Percentiles rank a stretch among this genome's conserved stretches.
phyloP scores from a whole-genome alignment of 768 basidiomycete genomes.

The Lactarius pseudohatsudake region DNA sequence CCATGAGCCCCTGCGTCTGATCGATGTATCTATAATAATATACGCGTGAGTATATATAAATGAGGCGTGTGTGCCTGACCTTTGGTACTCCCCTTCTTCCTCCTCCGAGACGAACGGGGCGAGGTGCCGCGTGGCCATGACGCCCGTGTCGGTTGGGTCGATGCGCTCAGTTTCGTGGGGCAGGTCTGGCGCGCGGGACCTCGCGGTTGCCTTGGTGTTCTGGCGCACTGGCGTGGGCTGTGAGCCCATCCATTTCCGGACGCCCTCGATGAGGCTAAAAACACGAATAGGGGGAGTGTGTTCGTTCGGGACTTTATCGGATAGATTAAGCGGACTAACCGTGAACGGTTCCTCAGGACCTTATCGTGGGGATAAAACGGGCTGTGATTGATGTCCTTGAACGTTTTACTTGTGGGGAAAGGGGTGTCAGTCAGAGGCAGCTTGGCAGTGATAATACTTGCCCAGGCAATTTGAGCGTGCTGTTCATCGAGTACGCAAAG shows the following conservation, averaged over 20 bases:
- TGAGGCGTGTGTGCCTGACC: conserved; percentile 8
- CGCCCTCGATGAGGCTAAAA: conserved; percentile 70
- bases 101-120: conserved; percentile 27
- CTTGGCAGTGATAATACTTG: conserved; percentile 30
- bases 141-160: conserved; percentile 22
- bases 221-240: conserved; percentile 36
- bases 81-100: conserved; percentile 29
- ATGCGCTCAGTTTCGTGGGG: conserved; percentile 17
- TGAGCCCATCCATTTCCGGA: conserved; percentile 74
- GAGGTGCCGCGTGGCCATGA: conserved; percentile 20
- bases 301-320: neutral
- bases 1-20: conserved; percentile 23
- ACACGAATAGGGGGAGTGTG: too few species aligned
- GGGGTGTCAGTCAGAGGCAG: too few species aligned
- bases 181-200: conserved; percentile 13
- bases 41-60: neutral
- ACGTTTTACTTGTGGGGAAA: conserved; percentile 55
- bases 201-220: neutral
- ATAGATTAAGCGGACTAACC: conserved; percentile 31
- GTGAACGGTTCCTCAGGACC: conserved; percentile 37
- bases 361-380: conserved; percentile 67
- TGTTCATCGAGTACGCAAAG: conserved; percentile 92
- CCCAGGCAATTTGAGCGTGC: conserved; percentile 82
- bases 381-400: conserved; percentile 64
- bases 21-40: conserved; percentile 12